Percentiles rank a stretch among this genome's conserved stretches.
Evolutionary conservation across 208 protist genomes (phyloP).

Genomic region (Trypanosoma melophagium): DNA sequence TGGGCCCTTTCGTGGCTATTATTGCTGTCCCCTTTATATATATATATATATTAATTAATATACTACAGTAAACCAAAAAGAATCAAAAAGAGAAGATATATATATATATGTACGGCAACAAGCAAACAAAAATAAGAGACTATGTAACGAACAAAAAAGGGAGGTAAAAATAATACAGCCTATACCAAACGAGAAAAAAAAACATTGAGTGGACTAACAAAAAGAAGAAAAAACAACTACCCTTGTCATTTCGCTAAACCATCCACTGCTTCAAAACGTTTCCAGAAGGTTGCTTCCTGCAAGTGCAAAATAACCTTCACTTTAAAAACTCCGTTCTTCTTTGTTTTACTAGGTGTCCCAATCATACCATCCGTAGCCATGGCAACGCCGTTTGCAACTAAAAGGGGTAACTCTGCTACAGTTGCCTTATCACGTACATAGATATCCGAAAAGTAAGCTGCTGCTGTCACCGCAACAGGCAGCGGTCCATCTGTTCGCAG

Average conservation of each 20-base stretch:
- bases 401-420: conserved; percentile 31
- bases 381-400: conserved; percentile 32
- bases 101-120: not conserved
- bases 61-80: too few species aligned
- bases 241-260: not conserved
- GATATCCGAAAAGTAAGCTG: conserved; percentile 34
- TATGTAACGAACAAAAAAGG: not conserved
- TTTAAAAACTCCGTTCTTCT: not conserved
- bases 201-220: not conserved
- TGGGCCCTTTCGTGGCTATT: too few species aligned
- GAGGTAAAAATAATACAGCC: not conserved
- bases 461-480: conserved; percentile 36
- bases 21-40: too few species aligned
- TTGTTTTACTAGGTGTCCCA: conserved; percentile 28
- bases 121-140: not conserved
- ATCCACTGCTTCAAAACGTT: conserved; percentile 33
- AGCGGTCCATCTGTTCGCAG: conserved; percentile 5
- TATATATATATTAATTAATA: too few species aligned
- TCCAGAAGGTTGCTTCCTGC: conserved; percentile 34
- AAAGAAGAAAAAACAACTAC: not conserved
- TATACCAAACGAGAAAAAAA: not conserved
- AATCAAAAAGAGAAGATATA: too few species aligned
- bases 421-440: conserved; percentile 28
- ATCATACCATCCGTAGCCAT: conserved; percentile 31
- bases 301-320: conserved; percentile 46